Evolutionary conservation across 1,139 yeast species (phyloP), one percentile per base, ranked within the genome.

Genomic region (Blastobotrys proliferans): DNA sequence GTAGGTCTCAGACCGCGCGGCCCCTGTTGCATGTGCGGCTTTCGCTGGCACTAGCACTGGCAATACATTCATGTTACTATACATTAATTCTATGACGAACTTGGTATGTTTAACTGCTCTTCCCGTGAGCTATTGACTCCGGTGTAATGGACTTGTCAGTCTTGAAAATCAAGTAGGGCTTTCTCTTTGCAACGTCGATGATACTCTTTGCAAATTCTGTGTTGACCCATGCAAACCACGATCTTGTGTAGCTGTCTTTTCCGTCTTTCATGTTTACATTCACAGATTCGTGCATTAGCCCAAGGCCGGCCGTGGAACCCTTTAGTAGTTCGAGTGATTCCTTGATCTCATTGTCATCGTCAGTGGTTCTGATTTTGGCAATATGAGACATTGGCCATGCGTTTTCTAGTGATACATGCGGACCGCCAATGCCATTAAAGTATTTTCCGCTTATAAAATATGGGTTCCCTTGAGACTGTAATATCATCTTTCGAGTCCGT

Each of bases 171-270:
- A 86, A 65, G 56, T 83, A 78, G 0, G 95, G 95, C 57, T 83
- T 85, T 36, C 84, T 67, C 45, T 73, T 67, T 0, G 94, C 92
- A 51, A 87, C 67, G 56, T 86, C 81, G 41, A 87, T 60, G 9
- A 87, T 80, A 0, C 94, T 82, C 61, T 83, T 83, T 10, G 92
- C 95, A 64, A 87, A 86, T 61, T 87, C 95, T 0, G 94, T 81
- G 59, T 87, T 88, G 54, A 95, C 86, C 96, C 96, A 88, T 2
- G 95, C 84, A 66, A 88, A 88, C 95, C 96, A 87, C 2, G 92
- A 75, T 48, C 95, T 67, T 0, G 94, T 83, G 52, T 52, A 68
- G 3, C 58, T 51, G 25, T 48, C 45, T 51, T 50, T 65, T 3
- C 59, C 51, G 18, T 44, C 40, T 1, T 68, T 67, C 3, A 74